These are phyloP conservation scores for Marasmius tenuissimus DNA, from an alignment of 1,284 basidiomycete species.

Conservation along the genomic window DNA sequence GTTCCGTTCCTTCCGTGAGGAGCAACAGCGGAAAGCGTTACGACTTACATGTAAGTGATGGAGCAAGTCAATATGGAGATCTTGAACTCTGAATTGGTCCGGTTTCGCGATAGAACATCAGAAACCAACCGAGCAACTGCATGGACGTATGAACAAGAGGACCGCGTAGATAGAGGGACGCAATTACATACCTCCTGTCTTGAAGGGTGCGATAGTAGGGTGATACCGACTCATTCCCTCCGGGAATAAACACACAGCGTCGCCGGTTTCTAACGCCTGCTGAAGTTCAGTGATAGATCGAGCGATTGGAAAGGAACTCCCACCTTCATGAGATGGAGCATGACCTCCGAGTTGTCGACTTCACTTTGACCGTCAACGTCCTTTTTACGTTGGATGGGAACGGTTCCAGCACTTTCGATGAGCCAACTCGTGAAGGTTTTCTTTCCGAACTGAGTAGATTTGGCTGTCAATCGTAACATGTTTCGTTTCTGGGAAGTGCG, in stretches of 20 bases:
- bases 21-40: neutral
- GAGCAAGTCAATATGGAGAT: slow-evolving; percentile 76
- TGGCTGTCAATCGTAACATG: slow-evolving; percentile 80
- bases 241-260: slow-evolving; percentile 80
- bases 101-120: slow-evolving; percentile 72
- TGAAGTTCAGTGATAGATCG: slow-evolving; percentile 2
- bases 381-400: slow-evolving; percentile 76
- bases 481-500: slow-evolving; percentile 53
- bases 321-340: slow-evolving; percentile 70
- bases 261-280: slow-evolving; percentile 74
- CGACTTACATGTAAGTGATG: slow-evolving; percentile 74
- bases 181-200: slow-evolving; percentile 67
- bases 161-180: slow-evolving; percentile 10
- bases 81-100: slow-evolving; percentile 66
- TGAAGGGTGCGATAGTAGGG: slow-evolving; percentile 78
- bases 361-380: slow-evolving; percentile 50
- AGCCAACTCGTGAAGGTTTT: slow-evolving; percentile 86
- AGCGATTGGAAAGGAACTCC: slow-evolving; percentile 9
- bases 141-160: neutral
- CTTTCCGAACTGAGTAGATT: slow-evolving; percentile 81
- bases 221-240: slow-evolving; percentile 84
- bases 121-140: slow-evolving; percentile 79
- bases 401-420: slow-evolving; percentile 81
- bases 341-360: slow-evolving; percentile 67
- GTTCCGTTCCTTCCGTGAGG: slow-evolving; percentile 1